Base-by-base conservation (phyloP, 257 asterid genomes). In the Coffea eugenioides region DNA sequence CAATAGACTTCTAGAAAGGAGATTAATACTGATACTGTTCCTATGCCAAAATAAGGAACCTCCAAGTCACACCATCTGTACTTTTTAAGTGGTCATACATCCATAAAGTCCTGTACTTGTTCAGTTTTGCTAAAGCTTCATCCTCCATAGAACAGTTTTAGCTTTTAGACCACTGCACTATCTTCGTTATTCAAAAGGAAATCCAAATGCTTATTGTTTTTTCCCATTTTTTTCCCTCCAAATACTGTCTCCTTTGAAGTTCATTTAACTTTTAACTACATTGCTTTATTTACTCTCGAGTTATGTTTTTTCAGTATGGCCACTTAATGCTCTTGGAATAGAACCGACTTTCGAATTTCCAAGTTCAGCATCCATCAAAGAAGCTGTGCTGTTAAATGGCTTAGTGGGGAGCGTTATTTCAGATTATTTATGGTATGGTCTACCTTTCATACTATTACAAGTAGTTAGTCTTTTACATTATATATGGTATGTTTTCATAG, bases 301-400 rank as follows among this genome's bases (percentile, higher is more conserved):
- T 25, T 45, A 46, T 69, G 62, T 71, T 83, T 27, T 59, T 83
- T 77, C 92, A 94, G 97, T 80, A 1, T 92, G 90, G 93, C 95
- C 97, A 10, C 88, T 94, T 75, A 87, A 73, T 79, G 91, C 88
- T 72, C 82, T 92, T 45, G 97, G 97, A 61, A 84, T 94, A 84
- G 98, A 91, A 87, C 97, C 97, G 5, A 83, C 87, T 75, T 89
- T 92, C 86, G 79, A 81, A 81, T 74, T 91, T 79, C 97, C 98
- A 39, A 83, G 86, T 89, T 90, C 97, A 57, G 87, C 88, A 77
- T 88, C 95, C 39, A 69, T 86, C 43, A 74, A 70, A 36, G 92
- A 94, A 88, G 79, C 90, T 61, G 76, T 89, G 80, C 68, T 94
- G 87, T 86, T 92, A 72, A 92, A 94, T 80, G 91, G 97, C 80